phyloP scores from a whole-genome alignment of 306 rosid species.

The Sphenostylis stenocarpa region DNA sequence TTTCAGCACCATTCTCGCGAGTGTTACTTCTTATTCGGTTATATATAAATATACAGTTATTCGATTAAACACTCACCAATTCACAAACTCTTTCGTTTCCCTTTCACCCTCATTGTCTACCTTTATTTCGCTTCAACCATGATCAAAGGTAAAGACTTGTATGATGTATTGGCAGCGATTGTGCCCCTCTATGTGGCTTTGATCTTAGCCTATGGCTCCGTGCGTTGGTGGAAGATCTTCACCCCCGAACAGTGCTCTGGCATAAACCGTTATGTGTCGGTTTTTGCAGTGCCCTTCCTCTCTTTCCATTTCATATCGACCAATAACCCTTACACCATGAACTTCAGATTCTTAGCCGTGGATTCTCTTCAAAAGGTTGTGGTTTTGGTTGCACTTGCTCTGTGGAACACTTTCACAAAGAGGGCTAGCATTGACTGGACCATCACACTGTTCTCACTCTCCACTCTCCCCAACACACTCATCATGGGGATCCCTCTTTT shows the following conservation, averaged over 20 bases:
- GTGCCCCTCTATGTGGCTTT: conserved; percentile 40
- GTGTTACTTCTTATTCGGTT: background rate
- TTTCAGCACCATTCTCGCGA: too few species aligned
- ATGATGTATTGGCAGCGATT: conserved; percentile 35
- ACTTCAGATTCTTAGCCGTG: conserved; percentile 18
- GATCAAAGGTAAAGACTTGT: conserved; percentile 73
- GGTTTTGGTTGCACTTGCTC: background rate
- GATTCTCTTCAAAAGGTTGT: conserved; percentile 43
- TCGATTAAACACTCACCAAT: background rate
- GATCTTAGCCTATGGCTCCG: conserved; percentile 33
- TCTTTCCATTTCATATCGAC: conserved; percentile 14
- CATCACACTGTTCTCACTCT: conserved; percentile 72
- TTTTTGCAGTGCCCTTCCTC: conserved; percentile 31
- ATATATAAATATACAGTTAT: background rate
- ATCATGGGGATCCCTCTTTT: conserved; percentile 76
- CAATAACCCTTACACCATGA: conserved; percentile 41
- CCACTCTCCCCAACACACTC: conserved; percentile 81
- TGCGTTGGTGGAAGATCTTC: conserved; percentile 49
- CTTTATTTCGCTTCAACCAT: conserved; percentile 28
- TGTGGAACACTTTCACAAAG: conserved; percentile 35
- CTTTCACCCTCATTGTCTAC: background rate
- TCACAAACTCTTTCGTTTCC: background rate
- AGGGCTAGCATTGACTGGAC: conserved; percentile 62
- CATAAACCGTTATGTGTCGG: conserved; percentile 35
- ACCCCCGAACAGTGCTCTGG: conserved; percentile 39